These are phyloP conservation scores for Cercospora citrullina DNA, from an alignment of 2,329 filamentous ascomycete species.

Conservation along the genomic window DNA sequence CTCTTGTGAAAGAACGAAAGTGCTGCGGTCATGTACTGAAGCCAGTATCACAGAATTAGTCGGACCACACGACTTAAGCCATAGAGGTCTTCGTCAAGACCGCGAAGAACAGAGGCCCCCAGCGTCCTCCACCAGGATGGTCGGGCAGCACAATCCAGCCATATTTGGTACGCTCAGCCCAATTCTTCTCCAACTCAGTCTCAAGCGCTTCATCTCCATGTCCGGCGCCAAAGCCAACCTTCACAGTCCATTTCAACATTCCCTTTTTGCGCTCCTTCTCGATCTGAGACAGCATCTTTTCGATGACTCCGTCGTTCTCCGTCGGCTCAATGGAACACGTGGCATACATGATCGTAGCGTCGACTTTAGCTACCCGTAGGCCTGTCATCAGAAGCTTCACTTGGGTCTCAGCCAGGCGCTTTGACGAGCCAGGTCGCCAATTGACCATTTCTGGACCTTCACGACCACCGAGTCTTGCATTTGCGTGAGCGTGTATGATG, in stretches of 20 bases:
- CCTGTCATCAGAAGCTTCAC: conserved; percentile 42
- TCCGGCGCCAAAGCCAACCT: conserved; percentile 31
- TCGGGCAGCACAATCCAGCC: conserved; percentile 47
- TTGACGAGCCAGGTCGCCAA: conserved; percentile 42
- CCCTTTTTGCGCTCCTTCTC: conserved; percentile 44
- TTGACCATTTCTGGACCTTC: conserved; percentile 41
- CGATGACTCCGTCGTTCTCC: conserved; percentile 47
- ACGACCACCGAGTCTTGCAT: conserved; percentile 28
- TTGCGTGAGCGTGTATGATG: conserved; percentile 39
- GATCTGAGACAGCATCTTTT: conserved; percentile 38
- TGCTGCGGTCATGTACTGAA: neutral
- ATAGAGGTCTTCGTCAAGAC: conserved; percentile 39
- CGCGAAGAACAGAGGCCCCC: conserved; percentile 46
- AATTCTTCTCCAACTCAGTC: conserved; percentile 26
- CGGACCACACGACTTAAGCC: neutral
- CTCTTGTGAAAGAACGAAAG: neutral
- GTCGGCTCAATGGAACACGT: conserved; percentile 44
- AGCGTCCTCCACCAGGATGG: conserved; percentile 39
- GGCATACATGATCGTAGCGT: conserved; percentile 44
- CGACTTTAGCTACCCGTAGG: conserved; percentile 39
- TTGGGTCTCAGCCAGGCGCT: conserved; percentile 40
- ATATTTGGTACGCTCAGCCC: conserved; percentile 39
- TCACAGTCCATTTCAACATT: conserved; percentile 36
- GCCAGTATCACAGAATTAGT: neutral
- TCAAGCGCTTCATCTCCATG: conserved; percentile 23